Base-by-base conservation (phyloP, 139 green algal species). In the Chlamydomonas incerta region DNA sequence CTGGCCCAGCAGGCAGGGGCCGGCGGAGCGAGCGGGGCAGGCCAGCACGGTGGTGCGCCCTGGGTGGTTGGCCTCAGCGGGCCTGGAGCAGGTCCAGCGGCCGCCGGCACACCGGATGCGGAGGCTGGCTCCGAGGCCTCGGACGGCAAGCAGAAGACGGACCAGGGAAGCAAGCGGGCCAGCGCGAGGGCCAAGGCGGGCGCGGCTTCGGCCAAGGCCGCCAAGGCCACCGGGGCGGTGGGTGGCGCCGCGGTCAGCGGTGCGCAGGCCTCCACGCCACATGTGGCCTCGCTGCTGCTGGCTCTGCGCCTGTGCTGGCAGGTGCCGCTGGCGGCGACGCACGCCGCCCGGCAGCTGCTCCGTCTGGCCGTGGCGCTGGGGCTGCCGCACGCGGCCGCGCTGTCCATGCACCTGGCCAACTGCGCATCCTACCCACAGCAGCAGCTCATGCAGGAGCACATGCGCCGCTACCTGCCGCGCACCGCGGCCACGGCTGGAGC, bases 391-490 rank as follows among this genome's bases (percentile, higher is more conserved):
- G 90, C 91, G 13, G 91, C 89, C 4, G 88, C 88, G 1, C 65
- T 91, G 74, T 82, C 93, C 46, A 68, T 94, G 62, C 92, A 96
- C 58, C 74, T 88, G 1, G 77, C 63, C 2, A 81, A 92, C 29
- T 91, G 92, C 11, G 65, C 90, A 66, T 87, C 88, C 58, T 74
- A 72, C 28, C 58, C 76, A 0, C 88, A 95, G 35, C 84, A 93
- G 67, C 83, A 93, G 77, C 86, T 77, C 55, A 60, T 89, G n/a
- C 72, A 77, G 13, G 69, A 82, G 41, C 58, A 80, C 46, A 50
- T 55, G 24, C 73, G 52, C 60, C 5, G 41, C 41, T 50, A 50
- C 41, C 41, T 50, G 41, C 8, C 41, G 8, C 41, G 41, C 41
- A 50, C 41, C 6, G 41, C 41, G 5, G 41, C 41, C 6, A 50